Base-by-base conservation (phyloP, 2,329 filamentous ascomycete species). In the Periglandula ipomoeae region DNA sequence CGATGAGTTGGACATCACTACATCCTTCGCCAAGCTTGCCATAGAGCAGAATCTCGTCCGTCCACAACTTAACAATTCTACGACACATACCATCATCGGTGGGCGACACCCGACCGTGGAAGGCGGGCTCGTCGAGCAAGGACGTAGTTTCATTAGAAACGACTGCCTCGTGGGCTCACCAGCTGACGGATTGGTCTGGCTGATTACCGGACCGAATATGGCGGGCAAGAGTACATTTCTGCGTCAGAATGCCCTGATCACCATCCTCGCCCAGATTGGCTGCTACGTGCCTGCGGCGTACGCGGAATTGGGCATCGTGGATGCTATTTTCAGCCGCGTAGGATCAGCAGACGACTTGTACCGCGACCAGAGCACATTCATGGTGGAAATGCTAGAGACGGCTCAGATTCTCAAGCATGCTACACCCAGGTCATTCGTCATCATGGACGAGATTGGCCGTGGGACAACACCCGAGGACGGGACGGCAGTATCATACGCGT, bases 321-420 rank as follows among this genome's bases (percentile, higher is more conserved):
- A 98, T 68, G 89, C 91, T 59, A 85, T 98, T 47, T 97, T 95
- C 71, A 93, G 85, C 61, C 87, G 93, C 62, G 85, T 94, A 20
- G 93, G 93, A 2, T 94, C 89, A 1, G 93, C 91, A 2, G 94
- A 98, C 65, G 91, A 95, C 63, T 74, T 98, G n/a, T 96, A 87
- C 70, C 81, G 82, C 45, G 87, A 95, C 69, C 90, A 97, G 66
- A 95, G 89, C 47, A 98, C 94, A 0, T 98, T 98, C 67, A 97
- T 98, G 93, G 89, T 97, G 1, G 93, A 98, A 70, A 98, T 98
- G 93, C 77, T 96, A 2, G 93, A 98, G 68, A 95, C 93, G 19
- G 90, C 91, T 2, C 78, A 85, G 23, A 98, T 98, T 47, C 75
- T 98, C 46, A 87, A 85, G 52, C 77, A 87, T 56, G 91, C 93